These are phyloP conservation scores for Dendrobium catenatum DNA, from an alignment of 106 monocot genomes.

Conservation along the genomic window DNA sequence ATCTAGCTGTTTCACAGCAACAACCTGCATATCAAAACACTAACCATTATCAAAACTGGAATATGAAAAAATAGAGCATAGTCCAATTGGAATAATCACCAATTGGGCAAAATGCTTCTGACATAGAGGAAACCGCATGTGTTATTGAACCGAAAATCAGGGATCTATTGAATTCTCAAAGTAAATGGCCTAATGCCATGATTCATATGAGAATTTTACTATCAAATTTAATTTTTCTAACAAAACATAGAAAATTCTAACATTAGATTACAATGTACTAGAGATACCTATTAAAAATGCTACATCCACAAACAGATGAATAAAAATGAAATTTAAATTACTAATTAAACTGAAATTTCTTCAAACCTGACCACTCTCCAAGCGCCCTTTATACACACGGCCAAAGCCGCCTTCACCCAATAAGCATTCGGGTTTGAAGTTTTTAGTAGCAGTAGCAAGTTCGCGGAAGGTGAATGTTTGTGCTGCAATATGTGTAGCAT, in stretches of 20 bases:
- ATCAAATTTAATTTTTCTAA: neutral
- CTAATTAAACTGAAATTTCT: too few relatives aligned
- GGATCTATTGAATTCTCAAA: neutral
- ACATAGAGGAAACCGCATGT: neutral
- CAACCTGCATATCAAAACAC: slow-evolving; percentile 5
- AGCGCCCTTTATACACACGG: slow-evolving; percentile 47
- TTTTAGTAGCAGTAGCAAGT: slow-evolving; percentile 48
- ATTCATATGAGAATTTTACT: neutral
- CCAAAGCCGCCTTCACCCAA: slow-evolving; percentile 56
- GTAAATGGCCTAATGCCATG: neutral
- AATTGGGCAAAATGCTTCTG: neutral
- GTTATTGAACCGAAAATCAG: neutral
- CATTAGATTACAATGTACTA: neutral
- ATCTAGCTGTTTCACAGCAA: slow-evolving; percentile 12
- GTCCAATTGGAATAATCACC: neutral
- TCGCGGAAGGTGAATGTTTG: slow-evolving; percentile 44
- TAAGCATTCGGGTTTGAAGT: slow-evolving; percentile 42
- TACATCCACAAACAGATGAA: too few relatives aligned
- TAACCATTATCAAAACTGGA: neutral
- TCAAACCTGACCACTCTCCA: slow-evolving; percentile 44
- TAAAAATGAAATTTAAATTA: too few relatives aligned
- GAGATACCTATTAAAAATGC: too few relatives aligned
- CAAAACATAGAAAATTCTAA: neutral
- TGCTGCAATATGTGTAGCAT: slow-evolving; percentile 34
- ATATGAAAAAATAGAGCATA: neutral